phyloP scores from a whole-genome alignment of 305 asterid species.

The Solanum hybrid region DNA sequence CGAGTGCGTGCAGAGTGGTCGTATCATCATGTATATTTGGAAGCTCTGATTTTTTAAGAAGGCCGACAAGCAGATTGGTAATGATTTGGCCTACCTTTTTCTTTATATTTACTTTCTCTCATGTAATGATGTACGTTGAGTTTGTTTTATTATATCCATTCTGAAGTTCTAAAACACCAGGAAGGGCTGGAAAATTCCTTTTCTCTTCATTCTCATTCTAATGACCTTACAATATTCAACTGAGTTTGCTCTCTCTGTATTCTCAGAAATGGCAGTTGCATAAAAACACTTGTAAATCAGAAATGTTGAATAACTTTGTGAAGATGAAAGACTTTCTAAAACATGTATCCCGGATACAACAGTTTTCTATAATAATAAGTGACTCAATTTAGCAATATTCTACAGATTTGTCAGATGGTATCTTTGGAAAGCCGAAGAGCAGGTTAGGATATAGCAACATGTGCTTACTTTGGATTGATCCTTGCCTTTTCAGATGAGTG shows the following conservation, averaged over 20 bases:
- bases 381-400: not conserved
- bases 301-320: not conserved
- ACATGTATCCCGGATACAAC: not conserved
- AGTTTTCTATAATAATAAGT: not conserved
- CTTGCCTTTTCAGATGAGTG: conserved; percentile 66
- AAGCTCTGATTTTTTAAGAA: conserved; percentile 80
- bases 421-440: conserved; percentile 3
- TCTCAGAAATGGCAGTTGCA: not conserved
- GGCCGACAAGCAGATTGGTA: conserved; percentile 91
- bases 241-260: not conserved
- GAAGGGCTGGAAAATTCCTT: not conserved
- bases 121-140: not conserved
- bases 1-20: conserved; percentile 54
- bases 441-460: not conserved
- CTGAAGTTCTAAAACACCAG: not conserved
- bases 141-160: not conserved
- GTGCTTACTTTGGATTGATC: conserved; percentile 4
- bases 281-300: not conserved
- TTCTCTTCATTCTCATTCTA: not conserved
- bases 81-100: conserved; percentile 5
- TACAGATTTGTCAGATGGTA: not conserved
- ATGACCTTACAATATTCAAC: not conserved
- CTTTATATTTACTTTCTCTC: conserved; percentile 1
- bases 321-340: not conserved
- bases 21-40: conserved; percentile 96